Evolutionary conservation across 345 rosid genomes (phyloP).

Genomic region (Eucalyptus paniculata): DNA sequence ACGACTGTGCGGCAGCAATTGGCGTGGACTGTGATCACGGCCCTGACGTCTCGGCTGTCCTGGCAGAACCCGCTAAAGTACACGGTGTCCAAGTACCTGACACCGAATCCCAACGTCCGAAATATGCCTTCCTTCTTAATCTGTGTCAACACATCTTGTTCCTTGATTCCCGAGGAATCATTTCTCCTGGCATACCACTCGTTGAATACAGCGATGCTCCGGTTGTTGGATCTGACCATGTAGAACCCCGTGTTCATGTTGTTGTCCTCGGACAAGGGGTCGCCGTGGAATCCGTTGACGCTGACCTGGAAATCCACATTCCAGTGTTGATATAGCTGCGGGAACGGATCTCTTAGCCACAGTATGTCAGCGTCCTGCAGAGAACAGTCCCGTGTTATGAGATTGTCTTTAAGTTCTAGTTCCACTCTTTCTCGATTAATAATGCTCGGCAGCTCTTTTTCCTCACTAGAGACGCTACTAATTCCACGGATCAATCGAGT

Average conservation of each 20-base stretch:
- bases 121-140: slow-evolving; percentile 24
- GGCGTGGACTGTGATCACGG: slow-evolving; percentile 56
- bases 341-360: slow-evolving; percentile 29
- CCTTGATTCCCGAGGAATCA: slow-evolving; percentile 35
- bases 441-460: background rate
- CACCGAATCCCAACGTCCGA: slow-evolving; percentile 13
- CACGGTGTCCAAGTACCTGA: slow-evolving; percentile 32
- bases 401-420: background rate
- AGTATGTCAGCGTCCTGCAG: slow-evolving; percentile 21
- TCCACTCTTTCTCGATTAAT: background rate
- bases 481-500: background rate
- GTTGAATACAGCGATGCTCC: slow-evolving; percentile 36
- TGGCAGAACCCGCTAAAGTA: slow-evolving; percentile 72
- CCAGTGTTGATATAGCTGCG: background rate
- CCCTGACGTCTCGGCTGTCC: slow-evolving; percentile 31
- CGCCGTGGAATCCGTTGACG: slow-evolving; percentile 7
- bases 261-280: slow-evolving; percentile 8
- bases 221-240: slow-evolving; percentile 49
- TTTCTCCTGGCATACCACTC: slow-evolving; percentile 49
- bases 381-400: background rate
- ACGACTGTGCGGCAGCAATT: slow-evolving; percentile 59
- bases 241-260: slow-evolving; percentile 61
- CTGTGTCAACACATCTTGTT: slow-evolving; percentile 49
- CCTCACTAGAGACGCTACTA: background rate
- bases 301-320: slow-evolving; percentile 20